Conservation (phyloP, 148 eudicot species). For the Oxyria digyna region DNA sequence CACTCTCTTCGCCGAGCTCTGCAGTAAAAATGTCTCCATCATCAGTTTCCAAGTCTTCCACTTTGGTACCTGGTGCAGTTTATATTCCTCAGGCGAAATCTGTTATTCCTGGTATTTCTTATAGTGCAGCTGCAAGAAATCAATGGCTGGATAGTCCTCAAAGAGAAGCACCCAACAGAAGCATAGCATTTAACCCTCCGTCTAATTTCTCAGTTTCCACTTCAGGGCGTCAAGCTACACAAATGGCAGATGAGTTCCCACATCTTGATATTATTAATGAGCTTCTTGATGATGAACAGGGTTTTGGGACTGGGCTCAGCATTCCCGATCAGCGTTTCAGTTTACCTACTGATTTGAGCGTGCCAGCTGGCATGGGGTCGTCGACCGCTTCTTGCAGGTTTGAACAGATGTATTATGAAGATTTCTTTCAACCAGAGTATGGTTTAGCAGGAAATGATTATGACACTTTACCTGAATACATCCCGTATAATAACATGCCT, state of each 20-base stretch:
- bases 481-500: constrained; percentile 37
- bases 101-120: constrained; percentile 31
- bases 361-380: constrained; percentile 35
- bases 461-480: constrained; percentile 37
- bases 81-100: constrained; percentile 25
- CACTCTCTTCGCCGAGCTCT: constrained; percentile 26
- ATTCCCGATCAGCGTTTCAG: constrained; percentile 39
- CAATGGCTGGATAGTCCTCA: constrained; percentile 42
- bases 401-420: constrained; percentile 51
- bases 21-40: constrained; percentile 18
- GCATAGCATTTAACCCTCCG: constrained; percentile 26
- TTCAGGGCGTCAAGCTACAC: constrained; percentile 44
- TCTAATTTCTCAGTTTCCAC: constrained; percentile 35
- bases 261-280: constrained; percentile 96
- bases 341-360: constrained; percentile 38
- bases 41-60: constrained; percentile 32
- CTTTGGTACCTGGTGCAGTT: constrained; percentile 23
- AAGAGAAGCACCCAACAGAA: constrained; percentile 29
- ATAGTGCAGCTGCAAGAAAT: constrained; percentile 30
- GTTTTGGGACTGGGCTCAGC: constrained; percentile 29
- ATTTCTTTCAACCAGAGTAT: constrained; percentile 40
- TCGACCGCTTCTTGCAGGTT: constrained; percentile 44
- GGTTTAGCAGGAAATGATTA: constrained; percentile 27
- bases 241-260: constrained; percentile 74
- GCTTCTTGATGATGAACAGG: constrained; percentile 73